Evolutionary conservation across 2,329 filamentous ascomycete genomes (phyloP).

Genomic region (Zymoseptoria ardabiliae): DNA sequence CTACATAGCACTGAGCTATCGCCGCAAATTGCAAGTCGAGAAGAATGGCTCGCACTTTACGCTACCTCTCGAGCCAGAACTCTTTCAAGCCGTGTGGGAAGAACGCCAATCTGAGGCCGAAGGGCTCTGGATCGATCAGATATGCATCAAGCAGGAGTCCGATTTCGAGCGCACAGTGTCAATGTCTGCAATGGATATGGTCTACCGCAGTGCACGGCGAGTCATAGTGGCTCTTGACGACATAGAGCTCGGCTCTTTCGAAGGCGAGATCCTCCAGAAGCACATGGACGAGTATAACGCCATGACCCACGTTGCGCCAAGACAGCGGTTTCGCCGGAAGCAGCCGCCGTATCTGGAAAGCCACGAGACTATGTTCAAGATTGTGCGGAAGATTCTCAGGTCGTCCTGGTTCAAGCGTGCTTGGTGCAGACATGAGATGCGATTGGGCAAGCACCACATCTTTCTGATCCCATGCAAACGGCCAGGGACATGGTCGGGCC

Average conservation of each 20-base stretch:
- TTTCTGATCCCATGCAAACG: constrained; percentile 35
- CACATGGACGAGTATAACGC: constrained; percentile 34
- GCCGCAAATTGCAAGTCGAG: constrained; percentile 29
- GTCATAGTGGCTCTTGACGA: constrained; percentile 39
- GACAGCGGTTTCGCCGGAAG: constrained; percentile 27
- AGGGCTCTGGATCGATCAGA: constrained; percentile 37
- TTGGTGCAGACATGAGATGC: constrained; percentile 41
- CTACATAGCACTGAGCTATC: constrained; percentile 40
- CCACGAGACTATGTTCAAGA: constrained; percentile 25
- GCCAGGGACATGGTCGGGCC: constrained; percentile 11
- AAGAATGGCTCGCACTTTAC: constrained; percentile 32
- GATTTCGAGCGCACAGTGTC: constrained; percentile 34
- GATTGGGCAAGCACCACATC: constrained; percentile 33
- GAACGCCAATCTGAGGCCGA: constrained; percentile 32
- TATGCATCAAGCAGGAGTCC: constrained; percentile 38
- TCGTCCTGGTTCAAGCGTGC: constrained; percentile 40
- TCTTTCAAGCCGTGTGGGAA: constrained; percentile 36
- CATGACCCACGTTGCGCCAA: constrained; percentile 24
- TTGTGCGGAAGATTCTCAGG: constrained; percentile 32
- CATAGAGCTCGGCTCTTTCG: constrained; percentile 29
- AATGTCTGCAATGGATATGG: constrained; percentile 36
- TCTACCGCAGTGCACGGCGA: constrained; percentile 36
- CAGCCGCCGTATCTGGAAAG: constrained; percentile 27
- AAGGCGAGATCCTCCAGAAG: constrained; percentile 31
- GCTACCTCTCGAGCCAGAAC: constrained; percentile 31